Conservation (phyloP, 1,139 yeast species). For the Suhomyces bribrorum region DNA sequence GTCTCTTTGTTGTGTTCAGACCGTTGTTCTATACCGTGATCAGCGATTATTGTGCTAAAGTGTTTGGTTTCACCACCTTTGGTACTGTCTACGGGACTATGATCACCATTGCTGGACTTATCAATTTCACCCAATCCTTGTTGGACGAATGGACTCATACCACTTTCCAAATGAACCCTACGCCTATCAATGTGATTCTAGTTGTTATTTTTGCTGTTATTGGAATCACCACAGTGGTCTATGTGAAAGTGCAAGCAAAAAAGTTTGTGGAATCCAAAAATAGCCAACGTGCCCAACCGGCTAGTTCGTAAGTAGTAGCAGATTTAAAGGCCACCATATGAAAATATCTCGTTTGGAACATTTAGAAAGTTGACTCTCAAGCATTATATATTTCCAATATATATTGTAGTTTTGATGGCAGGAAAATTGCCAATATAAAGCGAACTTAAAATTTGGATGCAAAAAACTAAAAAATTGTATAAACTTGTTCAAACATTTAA, state of each 20-base stretch:
- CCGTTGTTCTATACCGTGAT: slow-evolving; percentile 49
- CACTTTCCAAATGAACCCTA: slow-evolving; percentile 43
- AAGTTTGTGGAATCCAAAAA: slow-evolving; percentile 1
- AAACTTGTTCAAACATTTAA: too few species aligned
- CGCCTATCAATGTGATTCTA: slow-evolving; percentile 39
- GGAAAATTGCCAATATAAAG: too few species aligned
- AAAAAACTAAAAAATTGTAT: too few species aligned
- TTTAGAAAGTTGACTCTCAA: too few species aligned
- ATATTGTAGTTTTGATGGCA: too few species aligned
- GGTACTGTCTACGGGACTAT: slow-evolving; percentile 51
- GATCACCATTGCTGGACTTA: slow-evolving; percentile 42
- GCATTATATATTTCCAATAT: too few species aligned
- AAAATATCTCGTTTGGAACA: too few species aligned
- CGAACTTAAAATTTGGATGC: too few species aligned
- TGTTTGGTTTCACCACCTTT: slow-evolving; percentile 50
- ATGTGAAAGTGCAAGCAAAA: slow-evolving; percentile 33
- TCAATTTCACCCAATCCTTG: slow-evolving; percentile 39
- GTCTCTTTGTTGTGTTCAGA: slow-evolving; percentile 43
- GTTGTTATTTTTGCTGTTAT: slow-evolving; percentile 30
- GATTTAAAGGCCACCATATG: too few species aligned
- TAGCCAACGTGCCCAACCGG: background rate
- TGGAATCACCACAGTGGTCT: slow-evolving; percentile 33
- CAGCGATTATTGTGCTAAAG: slow-evolving; percentile 49
- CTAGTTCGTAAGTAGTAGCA: too few species aligned
- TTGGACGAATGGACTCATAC: slow-evolving; percentile 45